Percentiles rank a stretch among this genome's conserved stretches.
These are phyloP conservation scores for Macrotyloma uniflorum DNA, from an alignment of 306 rosid genomes.

Conservation along the genomic window DNA sequence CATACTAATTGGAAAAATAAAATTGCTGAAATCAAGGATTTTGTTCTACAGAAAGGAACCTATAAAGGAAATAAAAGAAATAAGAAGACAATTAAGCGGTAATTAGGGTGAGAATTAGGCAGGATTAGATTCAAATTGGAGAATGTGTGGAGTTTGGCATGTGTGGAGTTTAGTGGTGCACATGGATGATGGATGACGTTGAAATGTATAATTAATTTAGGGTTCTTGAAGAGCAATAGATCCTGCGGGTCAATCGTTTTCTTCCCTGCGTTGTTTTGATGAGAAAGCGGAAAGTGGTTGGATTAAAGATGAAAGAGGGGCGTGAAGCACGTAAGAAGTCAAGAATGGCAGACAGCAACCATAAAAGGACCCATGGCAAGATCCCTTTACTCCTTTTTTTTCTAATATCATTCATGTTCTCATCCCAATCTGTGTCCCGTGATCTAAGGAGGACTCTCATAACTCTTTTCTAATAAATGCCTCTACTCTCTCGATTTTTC, in stretches of 20 bases:
- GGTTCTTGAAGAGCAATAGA: no score
- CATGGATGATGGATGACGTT: constrained; percentile 32
- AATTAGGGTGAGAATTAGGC: neutral
- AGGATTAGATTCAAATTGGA: neutral
- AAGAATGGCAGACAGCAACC: constrained; percentile 42
- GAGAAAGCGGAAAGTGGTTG: constrained; percentile 31
- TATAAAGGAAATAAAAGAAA: neutral
- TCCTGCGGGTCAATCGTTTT: neutral
- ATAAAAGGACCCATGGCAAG: constrained; percentile 16
- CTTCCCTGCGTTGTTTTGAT: neutral
- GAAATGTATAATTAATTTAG: neutral
- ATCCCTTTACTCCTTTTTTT: neutral
- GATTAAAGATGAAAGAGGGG: neutral
- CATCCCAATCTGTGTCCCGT: constrained; percentile 37
- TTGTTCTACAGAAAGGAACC: no score
- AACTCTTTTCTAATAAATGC: neutral
- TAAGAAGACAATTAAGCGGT: neutral
- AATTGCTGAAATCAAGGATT: neutral
- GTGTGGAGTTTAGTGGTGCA: constrained; percentile 21
- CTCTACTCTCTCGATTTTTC: no score
- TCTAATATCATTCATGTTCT: constrained; percentile 6
- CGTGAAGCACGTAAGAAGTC: constrained; percentile 34
- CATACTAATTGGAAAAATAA: neutral
- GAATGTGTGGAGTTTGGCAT: no score
- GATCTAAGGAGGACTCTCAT: constrained; percentile 37